Base-by-base conservation (phyloP, 1,139 yeast species). In the Torulaspora pretoriensis region DNA sequence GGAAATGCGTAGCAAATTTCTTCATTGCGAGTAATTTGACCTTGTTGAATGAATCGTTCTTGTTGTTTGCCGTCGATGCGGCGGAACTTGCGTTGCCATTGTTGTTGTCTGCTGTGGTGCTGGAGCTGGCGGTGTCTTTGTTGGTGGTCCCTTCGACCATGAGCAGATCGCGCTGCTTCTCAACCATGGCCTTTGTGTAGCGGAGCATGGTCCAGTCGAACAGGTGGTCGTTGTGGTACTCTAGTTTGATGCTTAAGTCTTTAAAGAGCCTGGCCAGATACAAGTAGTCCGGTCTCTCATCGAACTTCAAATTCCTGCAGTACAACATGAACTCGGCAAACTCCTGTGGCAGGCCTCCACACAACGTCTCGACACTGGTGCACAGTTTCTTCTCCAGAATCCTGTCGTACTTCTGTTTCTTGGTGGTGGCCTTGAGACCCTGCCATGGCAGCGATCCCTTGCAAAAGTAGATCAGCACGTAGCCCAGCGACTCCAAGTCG, bases 361-460 rank as follows among this genome's bases (percentile, higher is more conserved):
- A 89, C 60, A 92, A 77, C 24, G 83, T 79, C 62, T 90, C 96
- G 40, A 92, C 80, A 24, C 96, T 87, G 8, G 96, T 88, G 40
- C 95, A 82, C 83, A 92, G 83, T 68, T 92, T 92, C 75, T 88
- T 88, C 66, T 92, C 97, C 88, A 90, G 83, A 61, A 92, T 92
- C 52, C 97, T 78, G 68, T 90, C 97, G 68, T 92, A 92, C 70
- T 92, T 92, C 68, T 92, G 97, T 68, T 95, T 83, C 72, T 92
- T 92, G 13, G 97, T 89, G 37, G 92, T 95, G 27, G 98, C 98
- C 67, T 89, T 88, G 60, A 92, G 79, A 3, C 98, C 98, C 70
- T 92, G 98, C 98, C 98, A 92, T 40, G 98, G 98, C 60, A 92
- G 75, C 10, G 95, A 84, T 34, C 98, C 97, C 52, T 96, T 81